Evolutionary conservation across 2,329 filamentous ascomycete species (phyloP), one percentile per base, ranked within the genome.

Genomic region (Fusarium redolens): DNA sequence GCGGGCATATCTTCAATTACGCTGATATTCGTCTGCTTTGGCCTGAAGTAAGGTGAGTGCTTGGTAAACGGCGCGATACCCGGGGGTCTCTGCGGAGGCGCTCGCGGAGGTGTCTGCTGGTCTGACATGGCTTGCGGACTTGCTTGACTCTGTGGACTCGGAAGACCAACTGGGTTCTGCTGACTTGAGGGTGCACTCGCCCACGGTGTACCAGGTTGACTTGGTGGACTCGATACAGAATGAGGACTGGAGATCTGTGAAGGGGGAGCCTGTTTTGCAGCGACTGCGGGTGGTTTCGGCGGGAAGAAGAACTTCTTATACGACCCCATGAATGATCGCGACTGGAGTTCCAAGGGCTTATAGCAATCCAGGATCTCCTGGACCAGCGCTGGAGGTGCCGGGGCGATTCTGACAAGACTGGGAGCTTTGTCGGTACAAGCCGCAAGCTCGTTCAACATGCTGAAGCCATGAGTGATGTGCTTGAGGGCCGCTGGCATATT

Each of bases 301-400:
- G 79, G 75, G 47, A 78, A 80, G 65, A 82, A 81, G 67, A 79
- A 79, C 35, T 81, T 80, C 60, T 73, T 78, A 56, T 82, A 83
- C 1, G 82, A 82, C 1, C 81, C 81, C 78, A 83, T 79, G 41
- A 82, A 83, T 5, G 82, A 82, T 20, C 82, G 78, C 5, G 81
- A 83, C 68, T 83, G 82, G 18, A 83, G 65, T 61, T 83, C 82
- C 10, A 83, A 65, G 5, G 82, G 82, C 33, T 79, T 82, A 33
- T 82, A 83, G 55, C 82, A 83, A 47, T 83, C 82, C 1, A 83
- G 68, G 30, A 83, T 82, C 57, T 83, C 81, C 33, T 82, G 79
- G 0, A 83, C 82, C 40, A 83, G 48, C 1, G 79, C 68, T 6
- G 82, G 82, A 18, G 82, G 82, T 14, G 81, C 81, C 0, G 78